Evolutionary conservation across 768 basidiomycete species (phyloP).

Genomic region (Podaxis mareebaensis): DNA sequence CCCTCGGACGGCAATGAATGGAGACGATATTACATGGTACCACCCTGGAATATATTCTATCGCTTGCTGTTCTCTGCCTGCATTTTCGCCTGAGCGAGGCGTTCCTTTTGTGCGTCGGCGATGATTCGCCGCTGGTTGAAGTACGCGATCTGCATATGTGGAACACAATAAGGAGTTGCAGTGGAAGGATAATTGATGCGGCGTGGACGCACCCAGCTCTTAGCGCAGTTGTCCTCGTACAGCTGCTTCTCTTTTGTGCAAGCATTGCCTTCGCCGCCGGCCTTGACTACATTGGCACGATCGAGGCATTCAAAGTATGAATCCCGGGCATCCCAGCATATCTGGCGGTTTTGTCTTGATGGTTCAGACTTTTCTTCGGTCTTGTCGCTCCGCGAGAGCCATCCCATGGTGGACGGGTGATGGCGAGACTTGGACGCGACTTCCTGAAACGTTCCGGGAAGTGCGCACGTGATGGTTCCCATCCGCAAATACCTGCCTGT

Average conservation of each 20-base stretch:
- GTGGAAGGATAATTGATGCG: background rate
- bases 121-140: slow-evolving; percentile 90
- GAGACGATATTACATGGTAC: background rate
- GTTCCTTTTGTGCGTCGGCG: slow-evolving; percentile 75
- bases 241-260: slow-evolving; percentile 57
- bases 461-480: slow-evolving; percentile 5
- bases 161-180: slow-evolving; percentile 1
- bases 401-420: slow-evolving; percentile 35
- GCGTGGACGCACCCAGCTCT: slow-evolving; percentile 76
- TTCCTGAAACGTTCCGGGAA: background rate
- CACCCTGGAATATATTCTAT: slow-evolving; percentile 15
- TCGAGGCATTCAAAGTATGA: slow-evolving; percentile 87
- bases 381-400: slow-evolving; percentile 36
- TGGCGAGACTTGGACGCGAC: background rate
- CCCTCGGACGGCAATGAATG: background rate
- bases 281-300: slow-evolving; percentile 60
- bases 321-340: slow-evolving; percentile 87
- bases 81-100: slow-evolving; percentile 50
- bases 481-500: background rate
- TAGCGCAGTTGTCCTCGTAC: slow-evolving; percentile 79
- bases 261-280: slow-evolving; percentile 66
- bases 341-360: slow-evolving; percentile 66
- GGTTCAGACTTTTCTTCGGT: slow-evolving; percentile 29
- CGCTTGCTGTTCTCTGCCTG: slow-evolving; percentile 35
- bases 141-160: slow-evolving; percentile 73